Evolutionary conservation across 2,329 filamentous ascomycete species (phyloP).

Genomic region (Venturia oleaginea): DNA sequence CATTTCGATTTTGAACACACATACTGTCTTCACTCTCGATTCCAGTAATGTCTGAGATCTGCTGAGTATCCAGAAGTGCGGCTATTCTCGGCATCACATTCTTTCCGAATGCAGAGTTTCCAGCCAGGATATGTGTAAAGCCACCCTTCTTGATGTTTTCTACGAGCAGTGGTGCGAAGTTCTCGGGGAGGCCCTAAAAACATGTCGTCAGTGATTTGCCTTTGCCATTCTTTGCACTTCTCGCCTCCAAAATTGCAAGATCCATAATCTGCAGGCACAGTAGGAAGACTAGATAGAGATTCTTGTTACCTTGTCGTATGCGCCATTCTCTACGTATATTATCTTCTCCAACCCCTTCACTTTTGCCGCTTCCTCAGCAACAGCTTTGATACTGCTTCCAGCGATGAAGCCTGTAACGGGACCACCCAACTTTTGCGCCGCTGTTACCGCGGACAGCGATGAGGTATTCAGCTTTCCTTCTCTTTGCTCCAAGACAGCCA

Average conservation of each 20-base stretch:
- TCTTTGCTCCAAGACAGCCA: slow-evolving; percentile 86
- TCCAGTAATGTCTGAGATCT: slow-evolving; percentile 81
- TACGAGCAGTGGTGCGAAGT: slow-evolving; percentile 82
- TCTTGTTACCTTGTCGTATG: slow-evolving; percentile 73
- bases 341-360: slow-evolving; percentile 88
- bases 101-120: slow-evolving; percentile 95
- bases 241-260: not conserved
- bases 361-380: slow-evolving; percentile 78
- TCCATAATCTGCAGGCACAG: not conserved
- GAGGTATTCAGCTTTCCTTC: slow-evolving; percentile 77
- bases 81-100: slow-evolving; percentile 85
- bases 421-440: slow-evolving; percentile 78
- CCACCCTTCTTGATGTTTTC: slow-evolving; percentile 96
- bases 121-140: slow-evolving; percentile 84
- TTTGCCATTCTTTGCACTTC: not conserved
- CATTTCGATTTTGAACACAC: slow-evolving; percentile 20
- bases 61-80: slow-evolving; percentile 82
- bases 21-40: slow-evolving; percentile 79
- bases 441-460: slow-evolving; percentile 76
- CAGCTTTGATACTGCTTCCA: slow-evolving; percentile 64
- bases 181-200: slow-evolving; percentile 70
- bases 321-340: slow-evolving; percentile 74
- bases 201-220: not conserved
- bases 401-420: slow-evolving; percentile 81
- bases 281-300: not conserved